These are phyloP conservation scores for Domatiomyces globalis DNA, from an alignment of 2,329 filamentous ascomycete species.

Conservation along the genomic window DNA sequence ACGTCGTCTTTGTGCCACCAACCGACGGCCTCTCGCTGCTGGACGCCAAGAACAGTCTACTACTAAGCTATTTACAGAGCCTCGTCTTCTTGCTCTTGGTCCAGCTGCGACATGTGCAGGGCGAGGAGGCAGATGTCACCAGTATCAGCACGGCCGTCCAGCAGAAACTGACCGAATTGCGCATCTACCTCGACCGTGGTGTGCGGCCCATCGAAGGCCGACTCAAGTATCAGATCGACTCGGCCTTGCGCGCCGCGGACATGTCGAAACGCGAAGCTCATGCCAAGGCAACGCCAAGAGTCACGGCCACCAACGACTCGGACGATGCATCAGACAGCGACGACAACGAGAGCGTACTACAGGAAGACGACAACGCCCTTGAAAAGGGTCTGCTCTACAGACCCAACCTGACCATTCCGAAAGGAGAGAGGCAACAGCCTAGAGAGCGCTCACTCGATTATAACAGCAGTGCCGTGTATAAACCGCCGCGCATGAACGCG, in stretches of 20 bases:
- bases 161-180: slow-evolving; percentile 74
- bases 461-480: slow-evolving; percentile 56
- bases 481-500: slow-evolving; percentile 74
- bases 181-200: slow-evolving; percentile 87
- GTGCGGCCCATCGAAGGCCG: slow-evolving; percentile 79
- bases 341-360: slow-evolving; percentile 39
- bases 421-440: neutral
- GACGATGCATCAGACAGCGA: slow-evolving; percentile 27
- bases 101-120: slow-evolving; percentile 48
- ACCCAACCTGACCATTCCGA: neutral
- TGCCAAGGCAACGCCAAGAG: slow-evolving; percentile 23
- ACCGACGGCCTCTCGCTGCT: slow-evolving; percentile 78
- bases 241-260: slow-evolving; percentile 76
- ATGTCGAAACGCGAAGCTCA: slow-evolving; percentile 43
- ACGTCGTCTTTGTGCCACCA: slow-evolving; percentile 59
- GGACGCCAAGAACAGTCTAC: slow-evolving; percentile 91
- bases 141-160: slow-evolving; percentile 52
- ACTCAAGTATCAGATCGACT: slow-evolving; percentile 90
- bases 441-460: slow-evolving; percentile 8
- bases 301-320: slow-evolving; percentile 25
- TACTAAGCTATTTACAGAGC: slow-evolving; percentile 90
- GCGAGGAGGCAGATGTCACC: slow-evolving; percentile 20
- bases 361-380: slow-evolving; percentile 34
- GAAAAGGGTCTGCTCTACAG: neutral
- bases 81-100: slow-evolving; percentile 75